Base-by-base conservation (phyloP, 495 filamentous ascomycete genomes). In the Neurospora sp. region DNA sequence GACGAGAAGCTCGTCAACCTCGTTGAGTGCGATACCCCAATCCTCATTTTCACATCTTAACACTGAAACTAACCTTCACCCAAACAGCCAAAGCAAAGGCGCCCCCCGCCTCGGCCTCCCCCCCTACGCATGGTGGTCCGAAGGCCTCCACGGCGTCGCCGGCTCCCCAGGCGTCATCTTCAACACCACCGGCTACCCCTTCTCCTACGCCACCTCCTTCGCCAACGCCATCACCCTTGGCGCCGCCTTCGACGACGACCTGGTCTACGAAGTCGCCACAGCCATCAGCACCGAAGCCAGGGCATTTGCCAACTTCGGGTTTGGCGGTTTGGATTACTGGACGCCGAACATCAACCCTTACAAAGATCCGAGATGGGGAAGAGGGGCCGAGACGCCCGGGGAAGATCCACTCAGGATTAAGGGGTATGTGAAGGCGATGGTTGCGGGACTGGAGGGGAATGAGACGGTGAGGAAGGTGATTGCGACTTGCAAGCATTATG, bases 341-440 rank as follows among this genome's bases (percentile, higher is more conserved):
- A 87, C 90, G 0, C 90, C 90, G 1, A 90, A 92, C 75, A 90
- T 92, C 80, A 93, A 93, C 77, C 84, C 87, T 1, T 92, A 90
- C 82, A 79, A 79, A 41, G 83, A 86, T 54, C 85, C 86, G 5
- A 78, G 82, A 71, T 84, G 85, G 82, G 85, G 85, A 1, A 75
- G 84, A 4, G 79, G 78, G 11, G 71, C 72, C 23, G 79, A 75
- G 90, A 93, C 73, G 7, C 75, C 75, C 11, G 75, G 75, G 11
- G 73, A 76, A 35, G 73, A 76, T 20, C 73, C 75, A 0, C 12
- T 76, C 1, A 73, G 6, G 69, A 82, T 91, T 5, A 83, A 83
- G 23, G 83, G 84, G 0, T 92, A 90, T 70, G 87, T 88, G 0
- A 86, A 86, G 54, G 85, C 87, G 42, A 83, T 91, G 75, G 87